Base-by-base conservation (phyloP, 2,329 filamentous ascomycete genomes). In the Fusarium setosum region DNA sequence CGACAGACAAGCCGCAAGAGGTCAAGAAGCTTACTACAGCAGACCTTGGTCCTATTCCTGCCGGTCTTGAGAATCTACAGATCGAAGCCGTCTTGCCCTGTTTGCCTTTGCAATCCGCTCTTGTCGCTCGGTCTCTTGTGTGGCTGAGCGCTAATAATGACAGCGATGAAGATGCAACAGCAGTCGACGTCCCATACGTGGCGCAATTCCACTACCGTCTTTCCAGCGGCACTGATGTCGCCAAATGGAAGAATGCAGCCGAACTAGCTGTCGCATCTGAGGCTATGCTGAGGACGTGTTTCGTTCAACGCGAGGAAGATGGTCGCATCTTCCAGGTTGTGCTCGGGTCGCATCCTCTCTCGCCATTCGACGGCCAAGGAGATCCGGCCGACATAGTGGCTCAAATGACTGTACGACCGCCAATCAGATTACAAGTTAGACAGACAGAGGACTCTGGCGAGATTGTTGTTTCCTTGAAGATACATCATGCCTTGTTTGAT, bases 271-370 rank as follows among this genome's bases (percentile, higher is more conserved):
- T 66, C 2, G 5, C 8, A 9, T 62, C 57, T 0, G 57, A 65
- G 24, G 57, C 62, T 1, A 65, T 53, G 47, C 8, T 66, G 1
- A 42, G 50, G 7, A 62, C 62, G 1, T 65, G 51, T 11, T 65
- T 65, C n/a, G 15, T 65, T 5, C 61, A 66, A 15, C 61, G 47
- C 1, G 61, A 63, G 10, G 31, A 65, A 2, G 61, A 65, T 9
- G 61, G 61, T 0, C 45, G 48, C 4, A 40, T 65, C 11, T 45
- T 65, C 17, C 62, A 65, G 13, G 37, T 53, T 4, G 41, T 66
- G n/a, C 51, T 65, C 38, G 35, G 29, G 1, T 58, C 50, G 0
- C 24, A n/a, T n/a, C n/a, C 24, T 3, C 10, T 35, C 1, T 53
- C 51, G 4, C 40, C 35, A 0, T 18, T 65, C 0, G 11, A 9